Evolutionary conservation across 768 basidiomycete species (phyloP), one percentile per base, ranked within the genome.

Genomic region (Saitozyma sp.): DNA sequence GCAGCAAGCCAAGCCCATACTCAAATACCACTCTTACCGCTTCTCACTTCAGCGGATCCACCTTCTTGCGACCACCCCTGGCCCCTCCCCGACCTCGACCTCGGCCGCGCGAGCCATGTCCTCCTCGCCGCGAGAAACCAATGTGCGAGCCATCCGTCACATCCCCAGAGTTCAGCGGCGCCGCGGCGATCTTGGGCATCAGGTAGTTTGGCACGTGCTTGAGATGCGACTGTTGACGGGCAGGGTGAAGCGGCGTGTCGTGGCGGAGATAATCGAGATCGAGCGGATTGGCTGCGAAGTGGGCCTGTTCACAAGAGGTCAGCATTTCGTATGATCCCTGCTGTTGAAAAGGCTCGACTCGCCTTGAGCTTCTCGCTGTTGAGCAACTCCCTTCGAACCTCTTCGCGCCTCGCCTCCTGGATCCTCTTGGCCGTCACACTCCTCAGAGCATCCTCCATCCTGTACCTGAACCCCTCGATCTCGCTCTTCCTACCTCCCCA

Each of bases 301-400:
- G 95, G 7, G 93, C 92, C 94, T 97, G 71, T 2, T 40, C 11
- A 45, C 61, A 43, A 65, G 29, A 29, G 29, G 29, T 29, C 29
- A 29, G 29, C 29, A 29, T 29, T 52, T 41, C 56, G 39, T 9
- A 40, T 50, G 41, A 20, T 13, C 48, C 37, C 17, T 17, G 9
- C 3, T 48, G 41, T 3, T 14, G 37, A 52, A 50, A 29, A 13
- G 3, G 16, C 6, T 63, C 50, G 46, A 72, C 85, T 42, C 62
- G 93, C 94, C 86, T 97, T 97, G 53, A 98, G 85, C 80, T 94
- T 97, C 73, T 95, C 92, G 49, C 92, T 94, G 77, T 96, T 94
- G 67, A 99, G 79, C 43, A 98, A 88, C 79, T 99, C 96, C 39
- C 87, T 81, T 79, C 95, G 93, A 70, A 98, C 81, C 79, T 98